These are phyloP conservation scores for Pseudognaphalium luteoalbum DNA, from an alignment of 129 eudicot genomes.

Conservation along the genomic window DNA sequence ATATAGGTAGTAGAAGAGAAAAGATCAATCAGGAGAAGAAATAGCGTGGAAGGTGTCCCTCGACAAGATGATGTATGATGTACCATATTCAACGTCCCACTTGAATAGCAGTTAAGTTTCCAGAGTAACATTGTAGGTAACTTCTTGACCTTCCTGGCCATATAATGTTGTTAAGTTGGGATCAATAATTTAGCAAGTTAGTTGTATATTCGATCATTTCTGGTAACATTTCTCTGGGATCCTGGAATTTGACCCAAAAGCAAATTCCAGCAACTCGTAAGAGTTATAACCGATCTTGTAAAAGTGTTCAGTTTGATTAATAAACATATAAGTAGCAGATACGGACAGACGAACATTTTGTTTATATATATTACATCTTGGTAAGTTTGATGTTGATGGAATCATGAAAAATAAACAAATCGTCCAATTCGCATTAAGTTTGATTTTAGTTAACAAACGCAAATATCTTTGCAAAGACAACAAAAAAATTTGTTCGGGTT, in stretches of 20 bases:
- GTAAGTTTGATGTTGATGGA: slow-evolving; percentile 18
- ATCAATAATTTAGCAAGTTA: slow-evolving; percentile 14
- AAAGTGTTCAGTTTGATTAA: slow-evolving; percentile 23
- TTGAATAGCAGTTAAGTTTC: slow-evolving; percentile 17
- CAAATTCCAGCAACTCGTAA: not conserved
- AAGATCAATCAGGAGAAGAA: slow-evolving; percentile 50
- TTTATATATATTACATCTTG: slow-evolving; percentile 14
- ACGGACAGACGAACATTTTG: not conserved
- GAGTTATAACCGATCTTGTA: slow-evolving; percentile 23
- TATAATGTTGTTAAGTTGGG: too few relatives aligned
- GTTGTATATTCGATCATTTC: slow-evolving; percentile 16
- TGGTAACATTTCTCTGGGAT: not conserved
- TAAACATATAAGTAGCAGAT: slow-evolving; percentile 6
- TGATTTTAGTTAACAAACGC: not conserved
- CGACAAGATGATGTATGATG: slow-evolving; percentile 28
- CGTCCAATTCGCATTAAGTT: too few relatives aligned
- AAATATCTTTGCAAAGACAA: not conserved
- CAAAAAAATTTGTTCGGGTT: not conserved
- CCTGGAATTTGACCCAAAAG: slow-evolving; percentile 15
- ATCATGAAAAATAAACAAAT: not conserved
- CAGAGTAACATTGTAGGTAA: slow-evolving; percentile 14
- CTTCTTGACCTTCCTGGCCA: not conserved
- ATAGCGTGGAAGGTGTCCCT: slow-evolving; percentile 38
- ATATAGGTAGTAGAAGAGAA: slow-evolving; percentile 56
- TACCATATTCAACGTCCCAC: slow-evolving; percentile 4